phyloP scores from a whole-genome alignment of 2,329 filamentous ascomycete species.

The Talaromyces piceae region DNA sequence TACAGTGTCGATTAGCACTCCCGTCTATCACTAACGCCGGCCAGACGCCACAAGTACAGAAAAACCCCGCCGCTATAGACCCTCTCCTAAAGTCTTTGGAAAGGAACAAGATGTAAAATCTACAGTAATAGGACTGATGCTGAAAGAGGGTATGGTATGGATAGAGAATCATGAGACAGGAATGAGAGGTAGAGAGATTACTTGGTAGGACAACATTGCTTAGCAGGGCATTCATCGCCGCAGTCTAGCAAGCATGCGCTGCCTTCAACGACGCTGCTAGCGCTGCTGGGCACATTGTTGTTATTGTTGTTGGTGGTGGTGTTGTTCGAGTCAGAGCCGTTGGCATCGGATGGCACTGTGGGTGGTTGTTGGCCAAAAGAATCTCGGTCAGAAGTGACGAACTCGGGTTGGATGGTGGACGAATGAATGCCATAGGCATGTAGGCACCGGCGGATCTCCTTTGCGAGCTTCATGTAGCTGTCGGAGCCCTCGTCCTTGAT shows the following conservation, averaged over 20 bases:
- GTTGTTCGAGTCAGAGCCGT: neutral
- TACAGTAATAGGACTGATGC: neutral
- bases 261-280: conserved; percentile 30
- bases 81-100: neutral
- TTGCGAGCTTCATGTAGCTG: conserved; percentile 85
- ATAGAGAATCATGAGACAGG: neutral
- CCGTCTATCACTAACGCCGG: neutral
- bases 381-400: conserved; percentile 31
- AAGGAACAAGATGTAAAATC: neutral
- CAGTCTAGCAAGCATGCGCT: conserved; percentile 42
- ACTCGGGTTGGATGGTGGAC: conserved; percentile 95
- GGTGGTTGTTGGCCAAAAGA: conserved; percentile 15
- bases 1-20: neutral
- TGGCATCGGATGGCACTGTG: conserved; percentile 15
- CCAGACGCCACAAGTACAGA: neutral
- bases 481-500: conserved; percentile 70
- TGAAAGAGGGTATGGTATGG: neutral
- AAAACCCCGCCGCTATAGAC: neutral
- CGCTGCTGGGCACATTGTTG: conserved; percentile 22
- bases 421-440: conserved; percentile 96
- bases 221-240: conserved; percentile 37
- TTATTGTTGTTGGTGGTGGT: neutral
- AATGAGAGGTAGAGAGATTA: conserved; percentile 11
- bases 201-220: conserved; percentile 36
- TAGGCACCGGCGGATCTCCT: conserved; percentile 74